Conservation (phyloP, 2,329 filamentous ascomycete species). For the Parafenestella ontariensis region DNA sequence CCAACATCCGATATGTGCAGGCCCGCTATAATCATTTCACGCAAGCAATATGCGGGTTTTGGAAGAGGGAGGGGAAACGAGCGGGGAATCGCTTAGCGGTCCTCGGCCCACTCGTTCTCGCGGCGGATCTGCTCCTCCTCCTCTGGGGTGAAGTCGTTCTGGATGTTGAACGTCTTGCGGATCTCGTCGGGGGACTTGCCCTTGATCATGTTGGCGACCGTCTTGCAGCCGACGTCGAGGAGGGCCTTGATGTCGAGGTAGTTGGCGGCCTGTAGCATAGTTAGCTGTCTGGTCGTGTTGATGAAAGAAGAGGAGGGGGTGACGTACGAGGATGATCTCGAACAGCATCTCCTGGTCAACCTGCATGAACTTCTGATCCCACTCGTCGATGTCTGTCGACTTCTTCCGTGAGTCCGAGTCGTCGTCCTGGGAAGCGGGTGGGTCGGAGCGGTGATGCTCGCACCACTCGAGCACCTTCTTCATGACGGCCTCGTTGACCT, state of each 20-base stretch:
- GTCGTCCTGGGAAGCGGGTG: constrained; percentile 80
- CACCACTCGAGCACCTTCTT: constrained; percentile 99
- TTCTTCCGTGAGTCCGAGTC: constrained; percentile 96
- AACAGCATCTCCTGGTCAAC: constrained; percentile 99
- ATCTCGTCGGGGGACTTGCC: constrained; percentile 99
- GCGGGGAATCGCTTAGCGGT: constrained; percentile 36
- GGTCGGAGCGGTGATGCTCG: constrained; percentile 90
- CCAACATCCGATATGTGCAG: constrained; percentile 1
- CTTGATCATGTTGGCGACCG: constrained; percentile 99
- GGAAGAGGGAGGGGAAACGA: neutral
- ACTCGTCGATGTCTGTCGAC: constrained; percentile 98
- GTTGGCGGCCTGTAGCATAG: constrained; percentile 77
- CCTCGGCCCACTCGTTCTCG: constrained; percentile 61
- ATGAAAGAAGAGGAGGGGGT: neutral
- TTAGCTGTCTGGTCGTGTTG: constrained; percentile 17
- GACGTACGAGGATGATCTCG: constrained; percentile 90
- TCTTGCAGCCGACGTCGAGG: constrained; percentile 98
- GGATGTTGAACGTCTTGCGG: constrained; percentile 99
- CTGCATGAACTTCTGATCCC: constrained; percentile 99
- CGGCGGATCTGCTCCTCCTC: constrained; percentile 90
- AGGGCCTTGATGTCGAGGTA: constrained; percentile 99
- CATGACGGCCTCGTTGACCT: constrained; percentile 89
- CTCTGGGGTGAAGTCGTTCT: constrained; percentile 98
- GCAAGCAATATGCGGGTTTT: constrained; percentile 2
- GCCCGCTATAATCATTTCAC: constrained; percentile 4